Evolutionary conservation across 768 basidiomycete genomes (phyloP).

Genomic region (Suillus cothurnatus): DNA sequence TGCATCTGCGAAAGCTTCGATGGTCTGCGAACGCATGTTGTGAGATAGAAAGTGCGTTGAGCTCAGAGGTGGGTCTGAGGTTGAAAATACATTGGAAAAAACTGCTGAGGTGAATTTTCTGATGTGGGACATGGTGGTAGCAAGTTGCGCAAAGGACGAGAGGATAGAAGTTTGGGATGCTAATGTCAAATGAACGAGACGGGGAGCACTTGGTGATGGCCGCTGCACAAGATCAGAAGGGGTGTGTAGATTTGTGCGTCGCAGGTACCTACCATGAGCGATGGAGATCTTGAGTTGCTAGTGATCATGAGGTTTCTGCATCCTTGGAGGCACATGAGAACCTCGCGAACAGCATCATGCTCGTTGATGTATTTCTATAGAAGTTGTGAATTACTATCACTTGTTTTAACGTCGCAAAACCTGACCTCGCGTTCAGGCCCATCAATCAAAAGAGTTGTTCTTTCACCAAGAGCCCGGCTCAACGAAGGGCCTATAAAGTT

Average conservation of each 20-base stretch:
- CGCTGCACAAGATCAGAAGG: slow-evolving; percentile 23
- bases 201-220: slow-evolving; percentile 55
- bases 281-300: slow-evolving; percentile 31
- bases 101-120: slow-evolving; percentile 59
- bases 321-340: slow-evolving; percentile 77
- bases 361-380: slow-evolving; percentile 70
- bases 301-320: slow-evolving; percentile 59
- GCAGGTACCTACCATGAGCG: slow-evolving; percentile 34
- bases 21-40: slow-evolving; percentile 48
- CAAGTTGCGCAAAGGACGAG: slow-evolving; percentile 54
- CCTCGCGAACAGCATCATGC: slow-evolving; percentile 74
- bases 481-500: slow-evolving; percentile 45
- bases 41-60: slow-evolving; percentile 26
- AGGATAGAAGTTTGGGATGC: slow-evolving; percentile 68
- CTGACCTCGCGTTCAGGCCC: slow-evolving; percentile 46
- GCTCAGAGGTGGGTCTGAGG: slow-evolving; percentile 24
- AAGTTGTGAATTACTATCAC: not conserved
- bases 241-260: not conserved
- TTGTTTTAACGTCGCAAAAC: not conserved
- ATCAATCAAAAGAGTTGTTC: slow-evolving; percentile 39
- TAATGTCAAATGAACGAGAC: slow-evolving; percentile 67
- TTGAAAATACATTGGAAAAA: slow-evolving; percentile 35
- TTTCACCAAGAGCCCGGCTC: slow-evolving; percentile 41
- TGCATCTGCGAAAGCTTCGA: slow-evolving; percentile 85
- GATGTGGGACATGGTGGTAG: slow-evolving; percentile 63